Base-by-base conservation (phyloP, 225 moss, liverwort and hornwort genomes). In the Asterella californica region DNA sequence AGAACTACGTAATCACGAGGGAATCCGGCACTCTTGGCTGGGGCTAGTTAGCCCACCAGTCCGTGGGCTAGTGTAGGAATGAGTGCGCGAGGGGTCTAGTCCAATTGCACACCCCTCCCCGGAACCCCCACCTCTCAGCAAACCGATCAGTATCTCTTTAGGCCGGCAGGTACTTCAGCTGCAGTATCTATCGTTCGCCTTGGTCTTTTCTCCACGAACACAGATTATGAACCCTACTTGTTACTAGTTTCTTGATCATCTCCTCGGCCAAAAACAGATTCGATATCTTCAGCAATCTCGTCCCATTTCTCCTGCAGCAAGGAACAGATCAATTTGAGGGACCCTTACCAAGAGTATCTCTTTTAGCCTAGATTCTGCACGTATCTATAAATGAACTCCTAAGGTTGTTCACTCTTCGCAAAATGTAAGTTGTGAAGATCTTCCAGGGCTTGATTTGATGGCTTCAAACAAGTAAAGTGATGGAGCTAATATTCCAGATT, bases 271-370 rank as follows among this genome's bases (percentile, higher is more conserved):
- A 96, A 96, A 25, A 92, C 95, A 61, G 91, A 85, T n/a, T 96
- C 93, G 82, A 96, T 93, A 54, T 93, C 95, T 81, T 96, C 95
- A 17, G 93, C 90, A 82, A 93, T 96, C 55, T 96, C 93, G 82
- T 96, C 91, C 96, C 96, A 96, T 85, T 96, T 96, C 85, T 96
- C 96, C 91, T 91, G 90, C 80, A 88, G 82, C 21, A 15, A 72
- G 15, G 37, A 33, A 25, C 60, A 64, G 2, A 37, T 42, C 76
- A n/a, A 10, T 4, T 42, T 76, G 6, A 59, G 59, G 42, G 17
- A 5, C 3, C 14, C 45, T 37, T n/a, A 17, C 6, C 32, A 0
- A 6, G 22, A 45, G 19, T 2, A 14, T 57, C 57, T 17, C 57
- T 57, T 24, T 24, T n/a, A n/a, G n/a, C n/a, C n/a, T n/a, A n/a